phyloP scores from a whole-genome alignment of 2,329 filamentous ascomycete species.

The Beauveria asiatica region DNA sequence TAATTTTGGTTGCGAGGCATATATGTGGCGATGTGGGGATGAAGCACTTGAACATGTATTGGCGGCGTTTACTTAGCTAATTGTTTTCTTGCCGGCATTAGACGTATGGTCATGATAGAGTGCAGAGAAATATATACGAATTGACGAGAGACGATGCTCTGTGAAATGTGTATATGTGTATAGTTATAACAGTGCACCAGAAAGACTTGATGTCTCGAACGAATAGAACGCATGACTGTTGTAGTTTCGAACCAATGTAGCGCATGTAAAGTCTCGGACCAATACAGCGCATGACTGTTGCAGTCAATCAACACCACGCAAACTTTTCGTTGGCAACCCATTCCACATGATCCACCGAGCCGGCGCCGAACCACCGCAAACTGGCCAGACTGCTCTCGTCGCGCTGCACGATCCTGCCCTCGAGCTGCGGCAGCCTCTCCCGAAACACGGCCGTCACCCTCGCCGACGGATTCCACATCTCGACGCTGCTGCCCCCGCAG shows the following conservation, averaged over 20 bases:
- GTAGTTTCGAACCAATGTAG: neutral
- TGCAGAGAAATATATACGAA: conserved; percentile 10
- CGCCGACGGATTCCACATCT: conserved; percentile 75
- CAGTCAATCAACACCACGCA: conserved; percentile 55
- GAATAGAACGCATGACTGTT: too few relatives aligned
- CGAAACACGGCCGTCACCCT: conserved; percentile 40
- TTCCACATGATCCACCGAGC: conserved; percentile 44
- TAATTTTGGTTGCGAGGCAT: neutral
- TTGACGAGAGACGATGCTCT: conserved; percentile 4
- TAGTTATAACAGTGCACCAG: neutral
- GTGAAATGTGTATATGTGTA: neutral
- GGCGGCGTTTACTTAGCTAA: conserved; percentile 9
- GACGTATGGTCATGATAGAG: conserved; percentile 10
- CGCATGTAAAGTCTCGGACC: neutral
- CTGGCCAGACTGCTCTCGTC: conserved; percentile 62
- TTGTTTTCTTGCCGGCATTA: conserved; percentile 8
- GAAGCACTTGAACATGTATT: conserved; percentile 8
- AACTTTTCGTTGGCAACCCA: conserved; percentile 75
- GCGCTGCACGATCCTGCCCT: conserved; percentile 43
- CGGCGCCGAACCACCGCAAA: conserved; percentile 60
- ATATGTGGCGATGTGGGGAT: neutral
- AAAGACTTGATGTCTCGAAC: neutral
- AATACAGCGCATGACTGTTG: neutral
- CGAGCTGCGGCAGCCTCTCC: conserved; percentile 32
- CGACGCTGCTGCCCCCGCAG: conserved; percentile 62